phyloP scores from a whole-genome alignment of 148 eudicot species.

The Amaranthus cruentus region DNA sequence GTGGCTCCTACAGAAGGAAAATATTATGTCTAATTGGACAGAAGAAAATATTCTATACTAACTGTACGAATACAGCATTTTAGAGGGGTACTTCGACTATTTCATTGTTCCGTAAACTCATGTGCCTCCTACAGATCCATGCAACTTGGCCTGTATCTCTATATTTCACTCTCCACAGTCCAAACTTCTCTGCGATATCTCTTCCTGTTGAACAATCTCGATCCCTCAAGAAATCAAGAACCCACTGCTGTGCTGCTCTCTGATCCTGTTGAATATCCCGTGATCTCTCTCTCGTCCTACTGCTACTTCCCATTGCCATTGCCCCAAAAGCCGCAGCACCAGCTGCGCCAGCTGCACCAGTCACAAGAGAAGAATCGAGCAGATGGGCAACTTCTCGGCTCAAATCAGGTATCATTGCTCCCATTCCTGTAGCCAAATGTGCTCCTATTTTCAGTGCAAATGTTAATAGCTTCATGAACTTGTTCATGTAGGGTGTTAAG shows the following conservation, averaged over 20 bases:
- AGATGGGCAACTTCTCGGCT: constrained; percentile 73
- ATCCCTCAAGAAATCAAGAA: constrained; percentile 80
- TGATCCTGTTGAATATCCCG: constrained; percentile 73
- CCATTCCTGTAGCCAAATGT: constrained; percentile 86
- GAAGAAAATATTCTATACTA: neutral
- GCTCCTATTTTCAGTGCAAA: constrained; percentile 91
- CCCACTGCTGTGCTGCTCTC: constrained; percentile 90
- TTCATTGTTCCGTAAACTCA: constrained; percentile 62
- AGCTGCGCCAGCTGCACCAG: constrained; percentile 70
- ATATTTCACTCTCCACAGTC: constrained; percentile 88
- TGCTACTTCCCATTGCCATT: constrained; percentile 33
- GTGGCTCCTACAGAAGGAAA: neutral
- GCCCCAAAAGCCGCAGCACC: constrained; percentile 59
- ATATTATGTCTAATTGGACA: neutral
- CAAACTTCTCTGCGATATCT: constrained; percentile 92
- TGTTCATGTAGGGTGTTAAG: constrained; percentile 82
- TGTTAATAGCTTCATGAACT: constrained; percentile 80
- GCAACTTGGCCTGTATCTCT: constrained; percentile 82
- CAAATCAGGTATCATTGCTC: constrained; percentile 84
- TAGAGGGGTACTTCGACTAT: constrained; percentile 70
- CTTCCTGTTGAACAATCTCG: constrained; percentile 62
- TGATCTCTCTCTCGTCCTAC: constrained; percentile 33
- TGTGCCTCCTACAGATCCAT: constrained; percentile 83
- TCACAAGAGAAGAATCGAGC: constrained; percentile 46
- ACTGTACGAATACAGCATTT: neutral